Evolutionary conservation across 169 alveolate genomes (phyloP), one percentile per base, ranked within the genome.

Genomic region (Eimeria zaria): DNA sequence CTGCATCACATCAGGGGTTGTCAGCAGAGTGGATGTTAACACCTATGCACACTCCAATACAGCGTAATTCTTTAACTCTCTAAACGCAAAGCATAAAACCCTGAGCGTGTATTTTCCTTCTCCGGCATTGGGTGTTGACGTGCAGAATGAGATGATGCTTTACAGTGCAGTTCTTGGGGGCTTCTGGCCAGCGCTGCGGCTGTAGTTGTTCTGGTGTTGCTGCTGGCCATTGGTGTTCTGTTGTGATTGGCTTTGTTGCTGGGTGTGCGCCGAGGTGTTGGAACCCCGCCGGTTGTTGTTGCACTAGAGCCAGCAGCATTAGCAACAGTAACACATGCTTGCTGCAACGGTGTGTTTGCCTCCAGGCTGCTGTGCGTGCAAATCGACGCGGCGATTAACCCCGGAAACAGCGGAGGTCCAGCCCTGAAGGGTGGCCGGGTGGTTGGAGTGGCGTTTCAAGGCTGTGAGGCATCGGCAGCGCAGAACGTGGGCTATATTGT

Each of bases 331-430:
- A 41, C 44, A 2, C n/a, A 46, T 69, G 48, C 51, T 33, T 41
- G 88, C 22, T 78, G 88, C 88, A 46, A 20, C 64, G 18, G 46
- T 55, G 48, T 46, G 69, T 24, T 69, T 64, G 27, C 69, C 14
- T 46, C 48, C 88, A 98, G 98, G n/a, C 96, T 98, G 78, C 95
- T 98, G 60, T 97, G 98, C 87, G 98, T 97, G 51, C 99, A 98
- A 95, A 98, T 98, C 46, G 99, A 98, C 94, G 99, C 99, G 1
- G 99, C 99, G 53, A 98, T 98, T 85, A 98, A 98, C 84, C 98
- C 99, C 0, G 99, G 99, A 48, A 98, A 98, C 95, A 97, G 98
- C 48, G 99, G 99, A 0, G 99, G 99, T 2, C 99, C 99, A 5
- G 99, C 98, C 1, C 64, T 98, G 51, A 98, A 98, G 95, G 98